Percentiles rank a stretch among this genome's conserved stretches.
Conservation (phyloP, 495 filamentous ascomycete genomes). For the Physcia stellaris region DNA sequence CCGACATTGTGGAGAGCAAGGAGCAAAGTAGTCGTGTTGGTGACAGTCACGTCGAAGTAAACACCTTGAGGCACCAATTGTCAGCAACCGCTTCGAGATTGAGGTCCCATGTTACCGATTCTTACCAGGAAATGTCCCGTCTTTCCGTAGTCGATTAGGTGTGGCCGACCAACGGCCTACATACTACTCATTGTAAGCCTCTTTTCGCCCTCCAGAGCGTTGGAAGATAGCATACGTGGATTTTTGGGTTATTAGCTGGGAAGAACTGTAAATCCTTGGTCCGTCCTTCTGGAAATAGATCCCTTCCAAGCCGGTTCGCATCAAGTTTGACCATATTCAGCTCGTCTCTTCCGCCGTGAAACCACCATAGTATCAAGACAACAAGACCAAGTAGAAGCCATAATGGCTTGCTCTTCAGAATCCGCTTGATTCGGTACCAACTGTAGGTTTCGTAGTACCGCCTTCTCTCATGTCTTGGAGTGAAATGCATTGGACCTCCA, state of each 20-base stretch:
- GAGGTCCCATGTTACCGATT: too few species aligned
- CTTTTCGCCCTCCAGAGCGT: too few species aligned
- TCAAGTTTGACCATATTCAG: conserved; percentile 10
- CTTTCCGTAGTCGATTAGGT: conserved; percentile 21
- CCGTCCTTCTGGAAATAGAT: conserved; percentile 12
- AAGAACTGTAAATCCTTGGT: conserved; percentile 18
- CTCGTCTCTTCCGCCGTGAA: conserved; percentile 14
- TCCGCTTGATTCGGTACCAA: conserved; percentile 6
- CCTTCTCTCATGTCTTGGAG: conserved; percentile 2
- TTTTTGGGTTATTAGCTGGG: conserved; percentile 20
- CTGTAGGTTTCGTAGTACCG: conserved; percentile 4
- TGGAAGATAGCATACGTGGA: conserved; percentile 13
- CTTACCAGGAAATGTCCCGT: conserved; percentile 23
- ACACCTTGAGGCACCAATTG: conserved; percentile 17
- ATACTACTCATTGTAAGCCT: conserved; percentile 13
- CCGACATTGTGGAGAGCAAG: conserved; percentile 23
- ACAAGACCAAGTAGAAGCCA: conserved; percentile 13
- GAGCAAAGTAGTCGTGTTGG: conserved; percentile 19
- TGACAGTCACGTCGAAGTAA: conserved; percentile 24
- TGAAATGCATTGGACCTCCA: conserved; percentile 6
- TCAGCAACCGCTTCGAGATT: too few species aligned
- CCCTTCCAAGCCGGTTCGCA: conserved; percentile 13
- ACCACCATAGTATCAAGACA: conserved; percentile 15
- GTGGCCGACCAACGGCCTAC: conserved; percentile 23
- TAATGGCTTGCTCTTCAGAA: conserved; percentile 9